Base-by-base conservation (phyloP, 495 filamentous ascomycete species). In the Tuber melanosporum region DNA sequence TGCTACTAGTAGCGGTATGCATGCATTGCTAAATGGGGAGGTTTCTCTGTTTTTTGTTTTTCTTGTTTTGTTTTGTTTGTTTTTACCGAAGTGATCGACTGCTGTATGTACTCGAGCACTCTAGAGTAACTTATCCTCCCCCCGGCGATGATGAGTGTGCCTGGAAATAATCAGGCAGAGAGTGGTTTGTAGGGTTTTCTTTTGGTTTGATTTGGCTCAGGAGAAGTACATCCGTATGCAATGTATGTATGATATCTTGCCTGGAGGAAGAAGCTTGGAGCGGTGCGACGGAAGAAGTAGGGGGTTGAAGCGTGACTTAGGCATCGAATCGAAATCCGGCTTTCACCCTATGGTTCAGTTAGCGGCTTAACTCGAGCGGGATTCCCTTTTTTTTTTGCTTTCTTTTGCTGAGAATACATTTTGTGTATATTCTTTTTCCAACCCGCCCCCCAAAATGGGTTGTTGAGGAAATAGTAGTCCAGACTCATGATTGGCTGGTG, bases 191-290 rank as follows among this genome's bases (percentile, higher is more conserved):
- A 66, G 26, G 52, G 10, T 14, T 12, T 32, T 66, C 9, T 5
- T 66, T 66, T 66, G 26, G 26, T 66, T 66, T 66, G 10, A 66
- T 66, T 66, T 66, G 57, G 57, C 14, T 66, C 57, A 66, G 57
- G 26, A 26, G 57, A 36, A 36, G 26, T 66, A 26, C n/a, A 66
- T 32, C 32, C 26, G 57, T 66, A 26, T 26, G n/a, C 3, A 15
- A 66, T 17, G 52, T 32, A 62, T 32, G 57, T 66, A 66, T 36
- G 26, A 36, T 66, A 36, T 36, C 57, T 19, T 19, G 57, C 36
- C 32, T 36, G 57, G 12, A 66, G 57, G 57, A 32, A 12, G 57
- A 26, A n/a, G n/a, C n/a, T 32, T 26, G n/a, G 14, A 62, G 57
- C 57, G 10, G 57, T 62, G 57, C 3, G 12, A 20, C 32, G 15